Evolutionary conservation across 2,329 filamentous ascomycete genomes (phyloP), one percentile per base, ranked within the genome.

Genomic region (Fusarium miscanthi): DNA sequence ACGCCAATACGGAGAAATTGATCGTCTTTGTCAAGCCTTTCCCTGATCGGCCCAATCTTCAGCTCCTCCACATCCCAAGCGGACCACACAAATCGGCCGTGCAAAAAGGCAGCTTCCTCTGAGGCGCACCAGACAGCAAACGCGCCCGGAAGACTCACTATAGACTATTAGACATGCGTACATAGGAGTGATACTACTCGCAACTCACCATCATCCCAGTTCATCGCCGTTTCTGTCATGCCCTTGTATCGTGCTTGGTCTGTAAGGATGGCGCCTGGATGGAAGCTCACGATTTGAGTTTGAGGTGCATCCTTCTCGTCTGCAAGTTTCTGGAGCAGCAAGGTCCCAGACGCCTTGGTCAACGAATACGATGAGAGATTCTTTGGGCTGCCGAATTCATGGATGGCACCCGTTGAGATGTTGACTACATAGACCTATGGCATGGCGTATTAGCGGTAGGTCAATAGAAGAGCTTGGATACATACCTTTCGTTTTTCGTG

Each of bases 11-110:
- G 58, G n/a, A 64, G 61, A 10, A 64, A 64, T 0, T 45, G 33
- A 0, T 17, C 16, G 7, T 63, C 58, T 1, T 6, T 63, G 6
- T 54, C 40, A 2, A 64, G 23, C 2, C 27, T 35, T 14, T 54
- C 21, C 23, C 61, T 23, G 9, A 63, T 2, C 4, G 35, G 6
- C 0, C 61, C 61, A 3, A 6, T n/a, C 23, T 62, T 52, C 25
- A 64, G 23, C 46, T 64, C 61, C 7, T 63, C 61, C 7, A 64
- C 61, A 41, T 64, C 46, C 61, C 61, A 64, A 3, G 40, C 33
- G 2, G 61, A 30, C 58, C 61, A 64, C 10, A 64, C 41, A 19
- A 63, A 64, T 8, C 61, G 45, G 8, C 61, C 58, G 3, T 64
- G 59, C 12, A 64, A 8, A 11, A 64, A 63, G 1, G 45, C 10